Evolutionary conservation across 495 filamentous ascomycete genomes (phyloP).

Genomic region (Penicillium steckii): DNA sequence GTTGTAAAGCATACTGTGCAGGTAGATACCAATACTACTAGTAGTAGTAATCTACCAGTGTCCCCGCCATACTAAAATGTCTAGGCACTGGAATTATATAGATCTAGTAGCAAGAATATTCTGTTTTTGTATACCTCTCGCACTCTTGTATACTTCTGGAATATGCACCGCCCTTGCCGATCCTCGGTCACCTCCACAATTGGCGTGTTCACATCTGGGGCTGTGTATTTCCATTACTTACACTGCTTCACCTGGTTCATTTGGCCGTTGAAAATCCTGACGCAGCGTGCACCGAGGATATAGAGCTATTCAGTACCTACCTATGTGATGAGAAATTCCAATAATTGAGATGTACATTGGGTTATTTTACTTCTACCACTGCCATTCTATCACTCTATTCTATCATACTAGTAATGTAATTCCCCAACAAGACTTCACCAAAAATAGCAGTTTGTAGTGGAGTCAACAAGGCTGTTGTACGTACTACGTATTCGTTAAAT

Average conservation of each 20-base stretch:
- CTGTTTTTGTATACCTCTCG: no score
- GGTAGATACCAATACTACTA: no score
- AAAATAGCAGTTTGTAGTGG: slow-evolving; percentile 26
- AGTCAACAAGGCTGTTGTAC: slow-evolving; percentile 5
- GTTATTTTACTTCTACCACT: no score
- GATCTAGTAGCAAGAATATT: no score
- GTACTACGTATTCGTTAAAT: slow-evolving; percentile 23
- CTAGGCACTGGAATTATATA: neutral
- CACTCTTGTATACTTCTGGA: neutral
- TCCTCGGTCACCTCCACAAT: slow-evolving; percentile 14
- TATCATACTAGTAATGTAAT: neutral
- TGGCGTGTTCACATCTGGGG: slow-evolving; percentile 14
- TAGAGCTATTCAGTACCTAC: neutral
- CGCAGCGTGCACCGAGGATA: neutral
- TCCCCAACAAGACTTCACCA: slow-evolving; percentile 5
- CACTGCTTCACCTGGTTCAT: neutral
- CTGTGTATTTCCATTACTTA: slow-evolving; percentile 10
- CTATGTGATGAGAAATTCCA: no score
- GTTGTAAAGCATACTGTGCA: no score
- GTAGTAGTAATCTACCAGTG: no score
- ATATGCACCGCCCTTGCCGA: slow-evolving; percentile 4
- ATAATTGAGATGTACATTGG: no score
- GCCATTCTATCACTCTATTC: no score
- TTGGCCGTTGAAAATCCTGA: neutral
- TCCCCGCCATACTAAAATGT: no score